phyloP scores from a whole-genome alignment of 1,139 yeast genomes.

The Hemisphaericaspora subhashii region DNA sequence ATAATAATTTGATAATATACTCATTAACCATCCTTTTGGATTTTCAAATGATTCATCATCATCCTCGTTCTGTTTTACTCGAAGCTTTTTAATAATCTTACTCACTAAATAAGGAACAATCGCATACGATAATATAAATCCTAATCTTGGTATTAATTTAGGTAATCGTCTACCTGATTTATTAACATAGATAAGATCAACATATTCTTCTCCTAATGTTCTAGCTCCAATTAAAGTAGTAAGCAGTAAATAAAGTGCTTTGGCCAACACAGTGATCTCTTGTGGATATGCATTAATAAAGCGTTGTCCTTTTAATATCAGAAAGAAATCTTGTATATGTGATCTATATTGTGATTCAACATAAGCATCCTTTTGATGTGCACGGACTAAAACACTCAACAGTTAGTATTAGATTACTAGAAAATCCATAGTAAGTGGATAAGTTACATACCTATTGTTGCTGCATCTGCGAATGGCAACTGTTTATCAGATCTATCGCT shows the following conservation, averaged over 20 bases:
- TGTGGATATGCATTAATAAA: slow-evolving; percentile 64
- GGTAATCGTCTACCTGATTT: slow-evolving; percentile 55
- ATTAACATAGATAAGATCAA: slow-evolving; percentile 72
- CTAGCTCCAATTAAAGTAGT: slow-evolving; percentile 78
- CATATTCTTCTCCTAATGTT: slow-evolving; percentile 93
- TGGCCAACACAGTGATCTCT: slow-evolving; percentile 59
- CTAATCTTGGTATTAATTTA: slow-evolving; percentile 42
- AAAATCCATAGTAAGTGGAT: too few species aligned
- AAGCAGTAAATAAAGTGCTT: slow-evolving; percentile 60
- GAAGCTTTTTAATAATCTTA: slow-evolving; percentile 28
- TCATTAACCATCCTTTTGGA: slow-evolving; percentile 6
- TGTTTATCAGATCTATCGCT: slow-evolving; percentile 18
- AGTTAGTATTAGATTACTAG: background rate
- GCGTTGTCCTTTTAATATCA: slow-evolving; percentile 62
- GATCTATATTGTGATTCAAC: slow-evolving; percentile 56
- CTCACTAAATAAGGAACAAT: slow-evolving; percentile 54
- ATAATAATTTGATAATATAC: slow-evolving; percentile 35
- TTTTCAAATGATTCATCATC: slow-evolving; percentile 14
- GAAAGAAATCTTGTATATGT: slow-evolving; percentile 58
- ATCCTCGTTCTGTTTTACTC: slow-evolving; percentile 17
- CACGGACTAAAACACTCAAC: slow-evolving; percentile 48
- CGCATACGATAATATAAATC: slow-evolving; percentile 56
- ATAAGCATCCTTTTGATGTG: slow-evolving; percentile 85
- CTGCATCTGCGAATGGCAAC: slow-evolving; percentile 50
- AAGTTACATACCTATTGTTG: slow-evolving; percentile 49